Base-by-base conservation (phyloP, 768 basidiomycete species). In the Leccinum subtestaceum region DNA sequence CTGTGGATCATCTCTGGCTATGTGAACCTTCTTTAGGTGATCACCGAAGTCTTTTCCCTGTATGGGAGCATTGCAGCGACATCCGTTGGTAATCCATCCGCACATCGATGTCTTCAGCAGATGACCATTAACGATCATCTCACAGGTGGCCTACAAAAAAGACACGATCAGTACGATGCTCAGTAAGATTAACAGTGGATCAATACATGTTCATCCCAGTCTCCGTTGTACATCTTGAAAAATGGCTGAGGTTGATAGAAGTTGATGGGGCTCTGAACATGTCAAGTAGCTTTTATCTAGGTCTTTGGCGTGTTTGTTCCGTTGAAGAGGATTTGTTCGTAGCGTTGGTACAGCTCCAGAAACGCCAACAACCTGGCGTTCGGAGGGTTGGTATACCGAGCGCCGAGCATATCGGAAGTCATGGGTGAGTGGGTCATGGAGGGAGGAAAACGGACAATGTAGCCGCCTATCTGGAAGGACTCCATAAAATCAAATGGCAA, bases 21-120 rank as follows among this genome's bases (percentile, higher is more conserved):
- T 2, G 7, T 70, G 69, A 7, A 52, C 17, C 0, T 19, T 29
- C 9, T 59, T 67, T 25, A 70, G 15, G n/a, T 70, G 69, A 0
- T 6, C 2, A 13, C 62, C 25, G 21, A 70, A 3, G 2, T 70
- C 66, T 10, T 40, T n/a, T 17, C 69, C 69, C 2, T 1, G 27
- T 7, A 70, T 32, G 0, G 0, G 2, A n/a, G 32, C 11, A 25
- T 57, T 55, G 19, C 69, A 70, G 1, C 23, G 25, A 1, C 3
- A 2, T 1, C 68, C 68, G 5, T 67, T 31, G 21, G 12, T 19
- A 0, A 2, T 15, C 70, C 69, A 70, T 3, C 13, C 45, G 5
- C 69, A 70, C 5, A 0, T 4, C 2, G 58, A 59, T 3, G 11
- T 5, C 13, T 31, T 62, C 17, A 60, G 5, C 0, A 5, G 60